Evolutionary conservation across 116 monocot species (phyloP).

Genomic region (Trichopus zeylanicus): DNA sequence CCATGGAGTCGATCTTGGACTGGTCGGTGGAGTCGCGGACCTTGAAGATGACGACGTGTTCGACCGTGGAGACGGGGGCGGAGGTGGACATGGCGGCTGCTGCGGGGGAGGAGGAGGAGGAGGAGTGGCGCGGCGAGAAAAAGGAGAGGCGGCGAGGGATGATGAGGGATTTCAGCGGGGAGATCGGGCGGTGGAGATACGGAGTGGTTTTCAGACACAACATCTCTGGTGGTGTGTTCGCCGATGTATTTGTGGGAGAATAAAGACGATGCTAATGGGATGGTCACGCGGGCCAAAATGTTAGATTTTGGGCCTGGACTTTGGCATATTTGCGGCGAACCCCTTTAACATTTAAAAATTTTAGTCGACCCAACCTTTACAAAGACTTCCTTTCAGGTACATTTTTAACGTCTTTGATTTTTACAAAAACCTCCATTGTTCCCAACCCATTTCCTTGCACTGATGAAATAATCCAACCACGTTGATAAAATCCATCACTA

Average conservation of each 20-base stretch:
- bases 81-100: neutral
- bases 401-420: too few relatives aligned
- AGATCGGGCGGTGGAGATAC: constrained; percentile 7
- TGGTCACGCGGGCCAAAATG: neutral
- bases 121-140: neutral
- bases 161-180: neutral
- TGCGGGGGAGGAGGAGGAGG: neutral
- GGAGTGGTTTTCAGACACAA: constrained; percentile 4
- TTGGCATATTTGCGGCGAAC: too few relatives aligned
- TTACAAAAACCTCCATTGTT: too few relatives aligned
- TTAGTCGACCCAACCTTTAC: too few relatives aligned
- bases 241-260: too few relatives aligned
- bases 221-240: neutral
- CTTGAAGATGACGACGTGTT: constrained; percentile 92
- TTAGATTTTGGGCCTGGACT: neutral
- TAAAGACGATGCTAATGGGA: too few relatives aligned
- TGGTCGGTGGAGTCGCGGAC: constrained; percentile 39
- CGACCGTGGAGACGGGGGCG: constrained; percentile 33
- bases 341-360: too few relatives aligned
- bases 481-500: too few relatives aligned
- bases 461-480: too few relatives aligned
- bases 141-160: neutral
- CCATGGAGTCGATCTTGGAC: constrained; percentile 53
- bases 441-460: too few relatives aligned
- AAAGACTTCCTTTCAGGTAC: too few relatives aligned